Conservation (phyloP, 2,329 filamentous ascomycete genomes). For the Tolypocladium pustulatum region DNA sequence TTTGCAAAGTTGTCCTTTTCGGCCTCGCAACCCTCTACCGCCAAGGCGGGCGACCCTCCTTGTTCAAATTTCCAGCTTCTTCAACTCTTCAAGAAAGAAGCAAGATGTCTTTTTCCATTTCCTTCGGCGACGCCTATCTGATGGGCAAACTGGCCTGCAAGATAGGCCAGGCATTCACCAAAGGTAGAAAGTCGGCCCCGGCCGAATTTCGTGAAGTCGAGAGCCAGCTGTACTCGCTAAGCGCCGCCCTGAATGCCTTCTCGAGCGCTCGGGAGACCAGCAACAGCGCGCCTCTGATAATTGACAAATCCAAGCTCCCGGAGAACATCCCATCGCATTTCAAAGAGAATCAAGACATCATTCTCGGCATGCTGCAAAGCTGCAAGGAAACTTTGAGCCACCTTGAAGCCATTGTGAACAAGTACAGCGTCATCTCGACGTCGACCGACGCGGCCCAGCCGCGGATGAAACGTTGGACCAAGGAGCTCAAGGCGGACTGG, state of each 20-base stretch:
- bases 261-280: not conserved
- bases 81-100: not conserved
- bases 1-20: not conserved
- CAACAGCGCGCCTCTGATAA: not conserved
- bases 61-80: not conserved
- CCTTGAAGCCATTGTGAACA: not conserved
- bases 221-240: conserved; percentile 5
- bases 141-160: conserved; percentile 3
- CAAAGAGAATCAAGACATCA: conserved; percentile 1
- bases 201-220: conserved; percentile 5
- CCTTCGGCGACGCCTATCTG: conserved; percentile 2
- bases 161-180: conserved; percentile 3
- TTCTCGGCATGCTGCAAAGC: conserved; percentile 2
- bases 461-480: conserved; percentile 1
- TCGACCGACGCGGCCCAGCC: not conserved
- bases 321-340: conserved; percentile 2
- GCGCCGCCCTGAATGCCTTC: conserved; percentile 3
- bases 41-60: not conserved
- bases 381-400: conserved; percentile 1
- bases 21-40: not conserved
- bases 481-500: conserved; percentile 1
- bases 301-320: not conserved
- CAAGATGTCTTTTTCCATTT: conserved; percentile 1
- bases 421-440: conserved; percentile 1
- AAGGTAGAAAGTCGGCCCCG: conserved; percentile 4